These are phyloP conservation scores for Pseudopithomyces chartarum DNA, from an alignment of 2,329 filamentous ascomycete genomes.

Conservation along the genomic window DNA sequence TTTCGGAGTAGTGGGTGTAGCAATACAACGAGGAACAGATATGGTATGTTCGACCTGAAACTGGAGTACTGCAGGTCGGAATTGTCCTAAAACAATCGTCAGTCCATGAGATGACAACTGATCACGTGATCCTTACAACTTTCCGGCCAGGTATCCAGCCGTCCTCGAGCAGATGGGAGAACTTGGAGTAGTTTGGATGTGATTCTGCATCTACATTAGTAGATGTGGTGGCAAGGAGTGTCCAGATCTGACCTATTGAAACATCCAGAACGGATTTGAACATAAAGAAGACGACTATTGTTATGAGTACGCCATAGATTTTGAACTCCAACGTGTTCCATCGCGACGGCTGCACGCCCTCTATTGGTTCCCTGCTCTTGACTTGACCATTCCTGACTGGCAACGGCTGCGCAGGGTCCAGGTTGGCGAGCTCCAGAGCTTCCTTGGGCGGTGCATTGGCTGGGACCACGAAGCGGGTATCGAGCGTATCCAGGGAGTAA, in stretches of 20 bases:
- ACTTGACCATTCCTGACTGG: constrained; percentile 29
- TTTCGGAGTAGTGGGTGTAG: constrained; percentile 80
- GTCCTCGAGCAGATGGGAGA: constrained; percentile 69
- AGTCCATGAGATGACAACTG: constrained; percentile 12
- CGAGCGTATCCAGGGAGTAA: constrained; percentile 70
- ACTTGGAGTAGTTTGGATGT: constrained; percentile 80
- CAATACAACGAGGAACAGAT: constrained; percentile 73
- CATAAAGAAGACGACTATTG: constrained; percentile 77
- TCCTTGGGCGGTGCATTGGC: constrained; percentile 65
- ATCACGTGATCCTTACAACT: constrained; percentile 62
- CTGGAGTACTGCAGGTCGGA: constrained; percentile 86
- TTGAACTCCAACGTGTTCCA: constrained; percentile 89
- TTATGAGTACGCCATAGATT: constrained; percentile 75
- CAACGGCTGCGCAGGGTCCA: constrained; percentile 38
- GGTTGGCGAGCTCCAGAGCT: constrained; percentile 38
- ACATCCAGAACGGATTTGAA: constrained; percentile 88
- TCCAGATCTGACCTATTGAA: constrained; percentile 68
- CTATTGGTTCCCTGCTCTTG: constrained; percentile 35
- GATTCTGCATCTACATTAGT: constrained; percentile 60
- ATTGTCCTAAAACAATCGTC: constrained; percentile 66
- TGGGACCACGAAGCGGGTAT: constrained; percentile 73
- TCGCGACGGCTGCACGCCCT: constrained; percentile 65
- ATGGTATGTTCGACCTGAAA: constrained; percentile 86
- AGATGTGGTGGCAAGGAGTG: neutral
- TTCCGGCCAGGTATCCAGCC: constrained; percentile 94